Evolutionary conservation across 257 asterid genomes (phyloP).

Genomic region (Fraxinus excelsior): DNA sequence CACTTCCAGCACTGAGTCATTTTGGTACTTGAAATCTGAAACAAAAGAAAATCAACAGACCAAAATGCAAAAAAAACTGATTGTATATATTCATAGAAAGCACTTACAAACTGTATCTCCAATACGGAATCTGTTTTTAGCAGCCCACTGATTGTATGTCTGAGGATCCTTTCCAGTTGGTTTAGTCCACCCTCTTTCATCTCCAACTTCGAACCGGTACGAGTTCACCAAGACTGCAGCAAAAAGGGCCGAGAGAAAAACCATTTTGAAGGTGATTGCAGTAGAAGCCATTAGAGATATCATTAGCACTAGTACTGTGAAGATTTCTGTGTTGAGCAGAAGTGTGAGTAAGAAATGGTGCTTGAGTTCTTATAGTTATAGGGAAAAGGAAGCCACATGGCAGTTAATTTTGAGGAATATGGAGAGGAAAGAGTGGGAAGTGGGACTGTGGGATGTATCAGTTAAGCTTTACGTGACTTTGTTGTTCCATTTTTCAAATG

Average conservation of each 20-base stretch:
- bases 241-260: conserved; percentile 31
- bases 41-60: background rate
- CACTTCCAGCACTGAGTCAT: conserved; percentile 69
- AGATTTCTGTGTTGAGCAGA: background rate
- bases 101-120: conserved; percentile 65
- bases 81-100: no score
- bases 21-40: conserved; percentile 64
- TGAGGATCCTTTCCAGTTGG: conserved; percentile 64
- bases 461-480: conserved; percentile 30
- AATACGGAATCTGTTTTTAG: conserved; percentile 60
- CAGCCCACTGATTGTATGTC: conserved; percentile 78
- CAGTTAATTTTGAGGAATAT: background rate
- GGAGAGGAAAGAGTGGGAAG: conserved; percentile 29
- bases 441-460: conserved; percentile 41
- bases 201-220: conserved; percentile 61
- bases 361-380: background rate
- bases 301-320: background rate
- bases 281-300: conserved; percentile 38
- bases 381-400: background rate
- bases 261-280: background rate
- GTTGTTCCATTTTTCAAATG: background rate
- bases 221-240: conserved; percentile 38
- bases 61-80: background rate
- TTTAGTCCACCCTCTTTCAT: conserved; percentile 49
- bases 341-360: background rate